Percentiles rank a stretch among this genome's conserved stretches.
Evolutionary conservation across 2,329 filamentous ascomycete species (phyloP).

Genomic region (Phialocephala subalpina): DNA sequence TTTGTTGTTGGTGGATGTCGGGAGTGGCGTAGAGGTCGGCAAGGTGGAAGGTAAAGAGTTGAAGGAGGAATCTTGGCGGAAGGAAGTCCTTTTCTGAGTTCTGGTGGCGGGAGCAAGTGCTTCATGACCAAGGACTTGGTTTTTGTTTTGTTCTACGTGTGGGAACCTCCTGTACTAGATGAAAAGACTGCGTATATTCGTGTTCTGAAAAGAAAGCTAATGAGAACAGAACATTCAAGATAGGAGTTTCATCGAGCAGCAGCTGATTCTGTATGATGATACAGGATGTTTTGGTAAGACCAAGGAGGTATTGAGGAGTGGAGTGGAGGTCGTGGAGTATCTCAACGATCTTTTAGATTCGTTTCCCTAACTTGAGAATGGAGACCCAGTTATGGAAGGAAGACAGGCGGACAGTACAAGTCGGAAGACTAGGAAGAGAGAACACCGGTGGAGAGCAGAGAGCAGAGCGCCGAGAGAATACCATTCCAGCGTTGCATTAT

Average conservation of each 20-base stretch:
- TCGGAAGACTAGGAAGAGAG: too few species aligned
- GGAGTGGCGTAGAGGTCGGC: not conserved
- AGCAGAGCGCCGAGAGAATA: not conserved
- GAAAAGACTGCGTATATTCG: too few species aligned
- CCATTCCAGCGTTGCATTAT: not conserved
- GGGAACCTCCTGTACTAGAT: too few species aligned
- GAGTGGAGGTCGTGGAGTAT: constrained; percentile 46
- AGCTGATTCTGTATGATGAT: constrained; percentile 38
- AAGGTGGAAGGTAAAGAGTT: too few species aligned
- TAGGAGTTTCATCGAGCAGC: constrained; percentile 45
- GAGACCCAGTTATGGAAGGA: too few species aligned
- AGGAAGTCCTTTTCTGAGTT: too few species aligned
- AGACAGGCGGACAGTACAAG: too few species aligned
- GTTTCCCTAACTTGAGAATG: constrained; percentile 28
- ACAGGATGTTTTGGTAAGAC: constrained; percentile 42
- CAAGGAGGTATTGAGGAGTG: constrained; percentile 42
- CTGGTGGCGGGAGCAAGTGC: too few species aligned
- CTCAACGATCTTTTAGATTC: constrained; percentile 45
- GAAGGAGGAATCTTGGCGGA: too few species aligned
- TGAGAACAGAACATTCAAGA: constrained; percentile 41
- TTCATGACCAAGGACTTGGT: too few species aligned
- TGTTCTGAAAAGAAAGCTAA: too few species aligned
- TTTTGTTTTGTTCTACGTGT: too few species aligned
- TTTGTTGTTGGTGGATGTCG: not conserved
- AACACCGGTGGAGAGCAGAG: not conserved